phyloP scores from a whole-genome alignment of 192 early-diverging fungal genomes.

The Cetraspora pellucida region DNA sequence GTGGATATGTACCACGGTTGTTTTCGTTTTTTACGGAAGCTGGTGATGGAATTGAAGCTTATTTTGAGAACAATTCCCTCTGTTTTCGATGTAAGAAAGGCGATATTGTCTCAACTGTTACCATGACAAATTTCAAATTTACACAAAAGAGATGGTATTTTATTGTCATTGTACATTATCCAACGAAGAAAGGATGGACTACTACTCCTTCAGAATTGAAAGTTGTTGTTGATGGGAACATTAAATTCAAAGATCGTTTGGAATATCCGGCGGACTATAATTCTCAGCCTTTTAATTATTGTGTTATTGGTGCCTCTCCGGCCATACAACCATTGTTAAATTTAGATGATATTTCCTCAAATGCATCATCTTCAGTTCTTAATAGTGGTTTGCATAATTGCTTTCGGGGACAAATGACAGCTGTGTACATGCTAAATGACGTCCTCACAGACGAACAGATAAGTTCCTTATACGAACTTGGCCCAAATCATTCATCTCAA shows the following conservation, averaged over 20 bases:
- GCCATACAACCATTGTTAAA: not conserved
- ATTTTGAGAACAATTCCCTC: conserved; percentile 29
- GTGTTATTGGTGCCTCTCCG: conserved; percentile 25
- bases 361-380: not conserved
- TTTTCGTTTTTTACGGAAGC: conserved; percentile 29
- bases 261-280: conserved; percentile 20
- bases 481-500: conserved; percentile 19
- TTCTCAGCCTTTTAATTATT: conserved; percentile 17
- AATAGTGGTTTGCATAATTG: conserved; percentile 7
- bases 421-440: conserved; percentile 15
- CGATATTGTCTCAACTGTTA: not conserved
- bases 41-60: conserved; percentile 32
- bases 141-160: conserved; percentile 30
- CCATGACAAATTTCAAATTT: conserved; percentile 27
- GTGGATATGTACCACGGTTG: conserved; percentile 7
- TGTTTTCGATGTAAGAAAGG: conserved; percentile 22
- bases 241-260: conserved; percentile 8
- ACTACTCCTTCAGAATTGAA: conserved; percentile 15
- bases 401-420: conserved; percentile 32
- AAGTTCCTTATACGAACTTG: conserved; percentile 1
- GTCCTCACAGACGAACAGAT: conserved; percentile 23
- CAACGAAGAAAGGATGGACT: conserved; percentile 21
- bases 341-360: not conserved
- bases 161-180: conserved; percentile 16
- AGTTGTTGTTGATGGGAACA: conserved; percentile 20